Evolutionary conservation across 768 basidiomycete species (phyloP).

Genomic region (Grammothele lineata): DNA sequence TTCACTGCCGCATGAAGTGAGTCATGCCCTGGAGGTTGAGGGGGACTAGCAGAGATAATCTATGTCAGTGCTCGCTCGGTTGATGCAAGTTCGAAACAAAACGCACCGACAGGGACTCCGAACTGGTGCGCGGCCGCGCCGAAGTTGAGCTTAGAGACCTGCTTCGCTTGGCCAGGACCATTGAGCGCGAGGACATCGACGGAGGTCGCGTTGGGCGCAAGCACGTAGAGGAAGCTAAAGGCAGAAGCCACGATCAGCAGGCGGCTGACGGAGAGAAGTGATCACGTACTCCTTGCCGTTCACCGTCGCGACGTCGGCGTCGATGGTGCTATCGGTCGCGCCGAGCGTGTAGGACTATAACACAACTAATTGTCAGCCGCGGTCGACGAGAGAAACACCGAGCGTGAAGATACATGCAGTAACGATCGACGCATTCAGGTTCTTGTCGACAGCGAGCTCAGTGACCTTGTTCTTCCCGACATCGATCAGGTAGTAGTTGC

Average conservation of each 20-base stretch:
- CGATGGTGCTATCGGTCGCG: conserved; percentile 22
- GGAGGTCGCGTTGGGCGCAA: conserved; percentile 32
- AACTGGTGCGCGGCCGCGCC: conserved; percentile 25
- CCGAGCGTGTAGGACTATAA: too few species aligned
- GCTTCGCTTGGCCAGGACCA: conserved; percentile 31
- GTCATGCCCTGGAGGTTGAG: too few species aligned
- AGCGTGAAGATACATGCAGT: too few species aligned
- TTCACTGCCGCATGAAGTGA: too few species aligned
- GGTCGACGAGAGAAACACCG: too few species aligned
- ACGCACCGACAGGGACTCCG: conserved; percentile 30
- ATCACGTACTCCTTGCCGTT: conserved; percentile 24
- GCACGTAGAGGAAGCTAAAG: conserved; percentile 35
- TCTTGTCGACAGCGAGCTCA: conserved; percentile 42
- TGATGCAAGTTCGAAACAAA: too few species aligned
- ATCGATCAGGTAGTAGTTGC: conserved; percentile 28
- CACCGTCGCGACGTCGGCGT: conserved; percentile 23
- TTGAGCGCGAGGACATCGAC: conserved; percentile 35
- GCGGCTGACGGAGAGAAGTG: not conserved
- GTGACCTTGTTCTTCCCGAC: conserved; percentile 26
- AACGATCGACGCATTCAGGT: conserved; percentile 40
- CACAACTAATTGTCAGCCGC: too few species aligned
- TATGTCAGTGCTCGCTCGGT: too few species aligned
- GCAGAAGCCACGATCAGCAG: not conserved
- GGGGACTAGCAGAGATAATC: too few species aligned
- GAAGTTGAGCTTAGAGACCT: conserved; percentile 30